Evolutionary conservation across 371 early-diverging fungal genomes (phyloP).

Genomic region (Rhizopus stolonifer): DNA sequence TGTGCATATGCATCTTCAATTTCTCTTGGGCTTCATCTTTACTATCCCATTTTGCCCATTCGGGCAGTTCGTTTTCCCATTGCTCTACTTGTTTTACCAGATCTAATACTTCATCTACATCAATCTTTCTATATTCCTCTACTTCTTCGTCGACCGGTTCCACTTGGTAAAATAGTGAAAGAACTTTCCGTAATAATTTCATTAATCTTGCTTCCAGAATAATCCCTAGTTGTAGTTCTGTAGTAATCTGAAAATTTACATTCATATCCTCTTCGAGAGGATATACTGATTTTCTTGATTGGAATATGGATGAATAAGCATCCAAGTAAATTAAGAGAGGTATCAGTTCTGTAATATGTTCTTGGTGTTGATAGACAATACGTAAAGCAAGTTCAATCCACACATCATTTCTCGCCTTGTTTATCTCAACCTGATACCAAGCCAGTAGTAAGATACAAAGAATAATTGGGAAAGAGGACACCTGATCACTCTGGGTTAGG

Average conservation of each 20-base stretch:
- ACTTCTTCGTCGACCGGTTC: conserved; percentile 15
- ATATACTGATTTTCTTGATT: background rate
- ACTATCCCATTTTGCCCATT: conserved; percentile 32
- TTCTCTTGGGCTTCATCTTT: background rate
- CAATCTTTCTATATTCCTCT: conserved; percentile 29
- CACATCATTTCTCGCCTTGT: conserved; percentile 7
- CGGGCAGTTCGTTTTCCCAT: conserved; percentile 38
- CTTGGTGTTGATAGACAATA: conserved; percentile 1
- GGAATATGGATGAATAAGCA: conserved; percentile 23
- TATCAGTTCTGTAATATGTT: background rate
- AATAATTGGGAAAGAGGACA: conserved; percentile 9
- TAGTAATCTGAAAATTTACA: background rate
- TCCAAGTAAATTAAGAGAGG: conserved; percentile 19
- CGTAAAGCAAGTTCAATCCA: conserved; percentile 18
- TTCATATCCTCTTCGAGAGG: too few species aligned
- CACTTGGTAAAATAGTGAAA: conserved; percentile 22
- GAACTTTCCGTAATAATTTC: conserved; percentile 17
- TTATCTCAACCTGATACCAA: conserved; percentile 14
- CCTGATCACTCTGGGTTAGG: conserved; percentile 3
- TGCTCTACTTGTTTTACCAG: conserved; percentile 40
- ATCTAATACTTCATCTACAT: conserved; percentile 45
- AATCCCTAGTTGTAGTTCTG: conserved; percentile 14
- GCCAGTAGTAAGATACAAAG: conserved; percentile 17
- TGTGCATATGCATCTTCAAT: conserved; percentile 33
- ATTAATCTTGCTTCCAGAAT: conserved; percentile 18